A percentile compares a stretch with the other conserved stretches of the same genome.
phyloP scores from a whole-genome alignment of 495 filamentous ascomycete genomes.

The Talaromyces liani region DNA sequence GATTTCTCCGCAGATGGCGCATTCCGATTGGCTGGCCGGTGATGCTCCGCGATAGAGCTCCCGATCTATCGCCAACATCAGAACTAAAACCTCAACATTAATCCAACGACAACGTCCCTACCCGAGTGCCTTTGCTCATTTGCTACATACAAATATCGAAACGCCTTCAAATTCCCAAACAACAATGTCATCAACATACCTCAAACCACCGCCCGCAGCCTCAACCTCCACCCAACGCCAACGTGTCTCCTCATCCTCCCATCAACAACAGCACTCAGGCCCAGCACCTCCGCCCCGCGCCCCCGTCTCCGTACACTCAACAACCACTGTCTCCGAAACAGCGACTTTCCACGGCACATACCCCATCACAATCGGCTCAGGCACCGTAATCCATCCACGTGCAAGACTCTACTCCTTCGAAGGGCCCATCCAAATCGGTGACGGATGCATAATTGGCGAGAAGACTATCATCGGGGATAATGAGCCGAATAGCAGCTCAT shows the following conservation, averaged over 20 bases:
- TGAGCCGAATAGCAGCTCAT: constrained; percentile 17
- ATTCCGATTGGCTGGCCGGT: not conserved
- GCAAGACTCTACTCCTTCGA: constrained; percentile 58
- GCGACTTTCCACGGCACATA: constrained; percentile 64
- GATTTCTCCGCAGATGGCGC: not conserved
- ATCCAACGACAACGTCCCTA: not conserved
- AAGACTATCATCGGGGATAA: constrained; percentile 51
- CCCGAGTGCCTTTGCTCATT: no score
- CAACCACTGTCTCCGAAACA: constrained; percentile 68
- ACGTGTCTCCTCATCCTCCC: constrained; percentile 20
- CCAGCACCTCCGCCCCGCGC: constrained; percentile 33
- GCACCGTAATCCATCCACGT: constrained; percentile 78
- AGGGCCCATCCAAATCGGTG: constrained; percentile 66
- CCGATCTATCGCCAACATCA: not conserved
- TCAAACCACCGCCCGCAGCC: constrained; percentile 17
- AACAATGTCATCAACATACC: constrained; percentile 8
- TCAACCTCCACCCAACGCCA: constrained; percentile 12
- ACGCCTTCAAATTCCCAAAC: not conserved
- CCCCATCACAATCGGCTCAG: constrained; percentile 60
- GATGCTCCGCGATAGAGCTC: not conserved
- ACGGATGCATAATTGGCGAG: constrained; percentile 70
- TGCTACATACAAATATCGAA: no score
- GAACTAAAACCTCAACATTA: not conserved
- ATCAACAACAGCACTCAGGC: constrained; percentile 15
- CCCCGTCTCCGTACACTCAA: constrained; percentile 61